Conservation (phyloP, 768 basidiomycete species). For the Butyriboletus loyo region DNA sequence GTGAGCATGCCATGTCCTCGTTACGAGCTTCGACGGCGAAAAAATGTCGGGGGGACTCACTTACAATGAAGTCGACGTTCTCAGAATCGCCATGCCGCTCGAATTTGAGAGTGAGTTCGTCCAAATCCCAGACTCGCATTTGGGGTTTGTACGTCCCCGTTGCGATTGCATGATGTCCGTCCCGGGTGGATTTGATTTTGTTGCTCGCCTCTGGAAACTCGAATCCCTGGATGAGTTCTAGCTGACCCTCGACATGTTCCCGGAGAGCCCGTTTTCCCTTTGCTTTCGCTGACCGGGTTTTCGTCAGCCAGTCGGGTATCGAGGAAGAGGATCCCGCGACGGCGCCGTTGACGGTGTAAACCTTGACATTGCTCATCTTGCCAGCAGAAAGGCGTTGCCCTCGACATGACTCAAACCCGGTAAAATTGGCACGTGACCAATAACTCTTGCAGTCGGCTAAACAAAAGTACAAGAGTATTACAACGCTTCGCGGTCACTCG, state of each 20-base stretch:
- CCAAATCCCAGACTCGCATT: slow-evolving; percentile 92
- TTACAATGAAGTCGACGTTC: slow-evolving; percentile 96
- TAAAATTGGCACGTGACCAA: slow-evolving; percentile 18
- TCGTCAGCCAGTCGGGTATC: slow-evolving; percentile 91
- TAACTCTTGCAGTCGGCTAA: too few relatives aligned
- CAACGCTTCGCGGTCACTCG: background rate
- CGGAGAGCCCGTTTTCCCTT: slow-evolving; percentile 56
- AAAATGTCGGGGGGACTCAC: slow-evolving; percentile 43
- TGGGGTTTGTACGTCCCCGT: slow-evolving; percentile 99
- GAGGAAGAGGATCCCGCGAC: slow-evolving; percentile 84
- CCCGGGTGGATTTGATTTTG: slow-evolving; percentile 83
- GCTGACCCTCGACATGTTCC: slow-evolving; percentile 78
- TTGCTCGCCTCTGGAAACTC: slow-evolving; percentile 97
- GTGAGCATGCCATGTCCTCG: background rate
- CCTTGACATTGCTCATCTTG: slow-evolving; percentile 54
- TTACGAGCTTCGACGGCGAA: background rate
- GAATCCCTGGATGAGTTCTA: slow-evolving; percentile 93
- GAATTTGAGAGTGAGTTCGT: slow-evolving; percentile 90
- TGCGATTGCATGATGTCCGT: slow-evolving; percentile 89
- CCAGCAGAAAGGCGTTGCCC: background rate
- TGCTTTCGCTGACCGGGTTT: slow-evolving; percentile 58
- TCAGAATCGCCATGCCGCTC: slow-evolving; percentile 95
- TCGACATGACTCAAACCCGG: background rate
- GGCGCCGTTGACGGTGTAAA: slow-evolving; percentile 96
- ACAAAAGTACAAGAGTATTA: too few relatives aligned